phyloP scores from a whole-genome alignment of 106 monocot species.

The Dactylorhiza incarnata region DNA sequence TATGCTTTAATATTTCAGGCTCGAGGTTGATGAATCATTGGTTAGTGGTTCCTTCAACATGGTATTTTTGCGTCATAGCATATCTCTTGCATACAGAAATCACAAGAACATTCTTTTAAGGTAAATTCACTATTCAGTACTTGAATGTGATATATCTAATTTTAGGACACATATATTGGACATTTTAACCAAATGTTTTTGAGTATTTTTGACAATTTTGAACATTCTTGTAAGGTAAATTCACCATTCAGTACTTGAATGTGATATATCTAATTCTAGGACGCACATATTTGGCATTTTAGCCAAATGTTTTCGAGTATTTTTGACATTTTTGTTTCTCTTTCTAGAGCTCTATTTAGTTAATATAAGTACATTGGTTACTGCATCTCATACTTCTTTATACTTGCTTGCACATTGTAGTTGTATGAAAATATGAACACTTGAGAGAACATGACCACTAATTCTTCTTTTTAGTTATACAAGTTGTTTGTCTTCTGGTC shows the following conservation, averaged over 20 bases:
- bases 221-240: constrained; percentile 79
- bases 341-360: too few species aligned
- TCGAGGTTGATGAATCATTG: constrained; percentile 73
- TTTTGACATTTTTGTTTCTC: background rate
- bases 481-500: too few species aligned
- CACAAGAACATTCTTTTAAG: constrained; percentile 87
- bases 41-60: constrained; percentile 89
- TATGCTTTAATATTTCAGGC: constrained; percentile 36
- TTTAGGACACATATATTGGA: background rate
- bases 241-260: background rate
- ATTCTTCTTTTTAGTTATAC: too few species aligned
- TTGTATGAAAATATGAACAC: too few species aligned
- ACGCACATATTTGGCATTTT: background rate
- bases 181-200: background rate
- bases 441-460: too few species aligned
- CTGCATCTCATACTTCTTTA: too few species aligned
- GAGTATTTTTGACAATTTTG: background rate
- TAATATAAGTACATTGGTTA: too few species aligned
- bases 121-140: constrained; percentile 15
- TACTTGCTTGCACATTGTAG: too few species aligned
- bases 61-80: constrained; percentile 81
- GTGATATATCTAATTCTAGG: background rate
- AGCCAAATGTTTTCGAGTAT: background rate
- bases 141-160: background rate
- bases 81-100: constrained; percentile 78